Percentiles rank a stretch among this genome's conserved stretches.
Evolutionary conservation across 805 yeast species (phyloP).

Genomic region (Clavispora fructus): DNA sequence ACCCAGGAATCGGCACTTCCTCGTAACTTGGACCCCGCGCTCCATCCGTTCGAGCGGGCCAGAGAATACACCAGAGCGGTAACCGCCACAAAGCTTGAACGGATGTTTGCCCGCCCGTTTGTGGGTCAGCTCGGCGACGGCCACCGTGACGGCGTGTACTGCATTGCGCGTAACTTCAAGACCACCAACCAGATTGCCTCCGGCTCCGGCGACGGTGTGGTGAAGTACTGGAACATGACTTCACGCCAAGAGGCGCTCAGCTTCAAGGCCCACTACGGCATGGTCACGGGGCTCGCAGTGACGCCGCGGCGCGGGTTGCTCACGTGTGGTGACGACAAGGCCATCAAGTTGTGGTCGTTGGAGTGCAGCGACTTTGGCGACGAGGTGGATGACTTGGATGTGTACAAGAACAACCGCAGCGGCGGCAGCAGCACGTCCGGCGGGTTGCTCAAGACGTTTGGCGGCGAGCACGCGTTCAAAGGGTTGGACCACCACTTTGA

Average conservation of each 20-base stretch:
- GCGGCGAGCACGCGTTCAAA: conserved; percentile 80
- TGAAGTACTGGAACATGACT: conserved; percentile 90
- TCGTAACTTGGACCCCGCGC: conserved; percentile 84
- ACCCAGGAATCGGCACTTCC: conserved; percentile 85
- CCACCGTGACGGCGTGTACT: conserved; percentile 90
- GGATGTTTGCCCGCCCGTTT: conserved; percentile 97
- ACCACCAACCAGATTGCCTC: conserved; percentile 74
- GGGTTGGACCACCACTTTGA: conserved; percentile 82
- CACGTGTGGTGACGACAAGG: conserved; percentile 88
- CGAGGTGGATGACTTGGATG: conserved; percentile 24
- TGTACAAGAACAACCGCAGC: conserved; percentile 20
- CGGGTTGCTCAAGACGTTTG: conserved; percentile 72
- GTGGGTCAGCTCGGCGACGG: conserved; percentile 93
- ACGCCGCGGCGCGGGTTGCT: conserved; percentile 57
- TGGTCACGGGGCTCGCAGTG: conserved; percentile 76
- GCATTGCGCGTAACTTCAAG: conserved; percentile 72
- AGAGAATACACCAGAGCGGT: conserved; percentile 93
- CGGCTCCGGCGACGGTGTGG: conserved; percentile 92
- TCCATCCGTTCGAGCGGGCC: conserved; percentile 96
- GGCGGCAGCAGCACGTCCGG: conserved; percentile 23
- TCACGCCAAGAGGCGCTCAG: conserved; percentile 69
- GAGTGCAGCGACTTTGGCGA: conserved; percentile 47
- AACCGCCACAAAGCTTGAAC: conserved; percentile 90
- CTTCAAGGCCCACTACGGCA: conserved; percentile 85
- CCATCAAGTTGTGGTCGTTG: conserved; percentile 85